Evolutionary conservation across 257 asterid species (phyloP).

Genomic region (Salvia hispanica): DNA sequence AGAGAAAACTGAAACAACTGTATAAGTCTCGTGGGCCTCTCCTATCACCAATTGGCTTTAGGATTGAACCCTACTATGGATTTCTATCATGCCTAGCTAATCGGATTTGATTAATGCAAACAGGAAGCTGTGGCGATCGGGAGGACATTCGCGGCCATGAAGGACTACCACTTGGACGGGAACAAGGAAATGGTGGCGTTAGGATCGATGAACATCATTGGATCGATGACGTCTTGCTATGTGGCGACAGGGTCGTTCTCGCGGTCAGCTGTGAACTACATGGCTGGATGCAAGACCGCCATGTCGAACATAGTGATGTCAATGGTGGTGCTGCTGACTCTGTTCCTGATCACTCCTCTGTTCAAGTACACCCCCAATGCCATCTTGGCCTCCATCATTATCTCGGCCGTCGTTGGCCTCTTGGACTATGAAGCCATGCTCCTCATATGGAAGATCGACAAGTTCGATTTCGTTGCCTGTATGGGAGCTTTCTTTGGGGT

Average conservation of each 20-base stretch:
- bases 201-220: conserved; percentile 88
- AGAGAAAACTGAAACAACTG: no score
- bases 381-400: conserved; percentile 14
- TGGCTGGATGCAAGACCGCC: conserved; percentile 69
- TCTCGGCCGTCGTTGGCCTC: neutral
- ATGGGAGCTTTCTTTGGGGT: conserved; percentile 13
- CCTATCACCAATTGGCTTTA: no score
- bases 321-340: neutral
- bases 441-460: conserved; percentile 7
- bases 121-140: conserved; percentile 98
- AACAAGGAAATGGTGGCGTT: conserved; percentile 94
- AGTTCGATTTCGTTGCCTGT: neutral
- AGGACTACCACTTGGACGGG: conserved; percentile 90
- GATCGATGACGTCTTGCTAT: conserved; percentile 93
- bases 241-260: conserved; percentile 95
- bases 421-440: conserved; percentile 4
- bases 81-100: neutral
- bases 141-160: conserved; percentile 89
- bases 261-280: conserved; percentile 84
- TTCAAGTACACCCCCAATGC: conserved; percentile 19
- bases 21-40: no score
- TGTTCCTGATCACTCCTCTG: neutral
- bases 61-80: no score
- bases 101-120: no score
- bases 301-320: conserved; percentile 13